phyloP scores from a whole-genome alignment of 2,329 filamentous ascomycete species.

The Penicillium capsulatum region DNA sequence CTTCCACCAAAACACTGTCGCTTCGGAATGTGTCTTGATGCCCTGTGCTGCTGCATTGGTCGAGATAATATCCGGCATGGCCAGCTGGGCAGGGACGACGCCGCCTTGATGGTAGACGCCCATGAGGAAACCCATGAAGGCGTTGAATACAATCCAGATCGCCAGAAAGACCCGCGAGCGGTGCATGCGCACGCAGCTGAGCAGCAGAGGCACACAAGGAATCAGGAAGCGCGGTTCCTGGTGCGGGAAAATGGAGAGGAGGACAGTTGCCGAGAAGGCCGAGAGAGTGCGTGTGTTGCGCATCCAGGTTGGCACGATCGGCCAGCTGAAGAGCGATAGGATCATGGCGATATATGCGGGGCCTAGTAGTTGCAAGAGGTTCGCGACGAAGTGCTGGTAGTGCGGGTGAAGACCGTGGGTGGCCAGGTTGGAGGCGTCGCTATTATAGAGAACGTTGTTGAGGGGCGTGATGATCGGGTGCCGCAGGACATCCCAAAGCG shows the following conservation, averaged over 20 bases:
- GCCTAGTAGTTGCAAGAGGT: slow-evolving; percentile 67
- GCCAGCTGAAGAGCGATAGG: slow-evolving; percentile 46
- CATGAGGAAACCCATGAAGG: slow-evolving; percentile 47
- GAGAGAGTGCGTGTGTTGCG: slow-evolving; percentile 42
- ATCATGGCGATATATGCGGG: slow-evolving; percentile 58
- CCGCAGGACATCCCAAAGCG: slow-evolving; percentile 42
- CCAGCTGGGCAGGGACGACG: slow-evolving; percentile 48
- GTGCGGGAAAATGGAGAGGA: slow-evolving; percentile 47
- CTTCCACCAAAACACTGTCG: slow-evolving; percentile 52
- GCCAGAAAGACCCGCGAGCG: slow-evolving; percentile 40
- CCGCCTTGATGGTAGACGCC: slow-evolving; percentile 54
- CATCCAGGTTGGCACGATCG: slow-evolving; percentile 29
- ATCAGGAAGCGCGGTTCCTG: slow-evolving; percentile 53
- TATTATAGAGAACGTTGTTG: slow-evolving; percentile 75
- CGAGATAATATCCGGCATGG: slow-evolving; percentile 40
- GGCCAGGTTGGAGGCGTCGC: slow-evolving; percentile 64
- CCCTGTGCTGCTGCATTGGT: slow-evolving; percentile 23
- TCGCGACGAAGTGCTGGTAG: slow-evolving; percentile 71
- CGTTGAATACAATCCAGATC: slow-evolving; percentile 49
- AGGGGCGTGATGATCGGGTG: slow-evolving; percentile 68
- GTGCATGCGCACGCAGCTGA: slow-evolving; percentile 46
- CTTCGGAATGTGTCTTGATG: slow-evolving; percentile 21
- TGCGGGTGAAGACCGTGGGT: slow-evolving; percentile 72
- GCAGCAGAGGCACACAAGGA: slow-evolving; percentile 49
- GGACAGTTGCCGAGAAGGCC: slow-evolving; percentile 41